Evolutionary conservation across 169 alveolate genomes (phyloP).

Genomic region (Eimeria praecox): DNA sequence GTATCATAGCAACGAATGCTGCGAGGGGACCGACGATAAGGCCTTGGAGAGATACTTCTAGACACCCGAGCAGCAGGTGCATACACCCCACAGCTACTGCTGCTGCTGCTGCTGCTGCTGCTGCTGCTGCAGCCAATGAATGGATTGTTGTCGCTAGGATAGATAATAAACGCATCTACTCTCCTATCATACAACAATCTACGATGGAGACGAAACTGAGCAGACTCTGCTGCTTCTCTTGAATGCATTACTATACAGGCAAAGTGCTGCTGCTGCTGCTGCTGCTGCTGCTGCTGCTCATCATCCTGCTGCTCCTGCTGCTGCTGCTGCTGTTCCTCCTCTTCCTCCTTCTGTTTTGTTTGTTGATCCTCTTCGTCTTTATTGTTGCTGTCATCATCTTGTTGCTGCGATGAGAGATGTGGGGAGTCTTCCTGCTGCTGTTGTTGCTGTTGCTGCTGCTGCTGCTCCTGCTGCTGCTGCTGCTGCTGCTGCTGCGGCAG

Average conservation of each 20-base stretch:
- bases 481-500: conserved; percentile 35
- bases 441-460: background rate
- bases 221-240: background rate
- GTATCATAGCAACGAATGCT: no score
- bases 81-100: background rate
- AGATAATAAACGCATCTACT: background rate
- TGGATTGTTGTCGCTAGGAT: background rate
- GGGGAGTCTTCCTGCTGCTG: background rate
- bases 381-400: background rate
- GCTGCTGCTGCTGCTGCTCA: background rate
- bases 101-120: conserved; percentile 33
- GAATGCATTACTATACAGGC: background rate
- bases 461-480: conserved; percentile 70
- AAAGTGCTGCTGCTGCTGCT: background rate
- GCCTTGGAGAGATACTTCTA: background rate
- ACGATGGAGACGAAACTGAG: conserved; percentile 21
- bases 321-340: no score
- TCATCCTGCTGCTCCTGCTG: background rate
- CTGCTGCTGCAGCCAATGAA: background rate
- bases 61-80: background rate
- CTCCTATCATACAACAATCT: background rate
- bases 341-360: no score
- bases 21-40: no score
- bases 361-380: no score
- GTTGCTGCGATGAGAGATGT: conserved; percentile 85